Evolutionary conservation across 495 filamentous ascomycete species (phyloP).

Genomic region (Hypoxylon cercidicola): DNA sequence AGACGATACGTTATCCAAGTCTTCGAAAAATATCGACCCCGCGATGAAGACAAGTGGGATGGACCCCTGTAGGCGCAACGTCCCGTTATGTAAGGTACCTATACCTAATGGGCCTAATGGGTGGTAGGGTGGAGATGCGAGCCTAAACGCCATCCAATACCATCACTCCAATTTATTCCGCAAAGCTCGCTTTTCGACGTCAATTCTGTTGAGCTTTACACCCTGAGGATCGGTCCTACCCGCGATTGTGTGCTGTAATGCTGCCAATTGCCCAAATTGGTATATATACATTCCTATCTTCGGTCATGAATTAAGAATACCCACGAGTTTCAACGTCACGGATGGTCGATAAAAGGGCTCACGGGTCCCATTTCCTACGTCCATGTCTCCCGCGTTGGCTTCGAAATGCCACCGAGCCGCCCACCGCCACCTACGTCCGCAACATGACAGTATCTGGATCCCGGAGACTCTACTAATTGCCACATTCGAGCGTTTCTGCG

Average conservation of each 20-base stretch:
- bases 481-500: slow-evolving; percentile 54
- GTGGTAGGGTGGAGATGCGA: not conserved
- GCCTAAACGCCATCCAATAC: slow-evolving; percentile 11
- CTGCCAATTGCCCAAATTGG: not conserved
- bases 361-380: slow-evolving; percentile 9
- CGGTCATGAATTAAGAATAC: slow-evolving; percentile 9
- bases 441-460: slow-evolving; percentile 55
- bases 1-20: not conserved
- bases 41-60: slow-evolving; percentile 33
- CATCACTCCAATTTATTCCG: slow-evolving; percentile 15
- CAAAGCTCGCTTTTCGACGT: slow-evolving; percentile 15
- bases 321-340: not conserved
- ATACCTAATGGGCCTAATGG: not conserved
- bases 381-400: slow-evolving; percentile 50
- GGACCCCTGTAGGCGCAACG: slow-evolving; percentile 25
- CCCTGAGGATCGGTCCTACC: not conserved
- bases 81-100: slow-evolving; percentile 5
- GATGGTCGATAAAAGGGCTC: slow-evolving; percentile 12
- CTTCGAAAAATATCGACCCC: slow-evolving; percentile 14
- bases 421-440: slow-evolving; percentile 46
- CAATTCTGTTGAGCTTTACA: slow-evolving; percentile 10
- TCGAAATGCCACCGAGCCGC: slow-evolving; percentile 55
- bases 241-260: not conserved
- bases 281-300: too few relatives aligned
- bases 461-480: slow-evolving; percentile 53